Base-by-base conservation (phyloP, 345 rosid species). In the Iberis pinnata region DNA sequence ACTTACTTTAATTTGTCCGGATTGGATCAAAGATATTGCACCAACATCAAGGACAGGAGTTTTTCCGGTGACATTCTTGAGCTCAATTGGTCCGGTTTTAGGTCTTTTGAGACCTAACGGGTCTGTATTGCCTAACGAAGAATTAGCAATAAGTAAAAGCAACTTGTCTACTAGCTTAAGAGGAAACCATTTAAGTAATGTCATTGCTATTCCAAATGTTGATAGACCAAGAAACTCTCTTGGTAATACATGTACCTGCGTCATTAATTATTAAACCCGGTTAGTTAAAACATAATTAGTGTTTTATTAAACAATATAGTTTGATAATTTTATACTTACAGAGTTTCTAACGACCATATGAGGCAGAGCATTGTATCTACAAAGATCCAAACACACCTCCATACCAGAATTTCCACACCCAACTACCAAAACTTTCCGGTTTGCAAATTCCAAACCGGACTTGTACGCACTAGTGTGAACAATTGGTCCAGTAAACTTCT, bases 351-450 rank as follows among this genome's bases (percentile, higher is more conserved):
- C 87, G 18, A 78, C 84, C 84, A 80, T 73, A 49, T 80, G 77
- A 39, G 92, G 84, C 56, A 58, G 40, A 42, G 78, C 87, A 63
- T 73, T 72, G 69, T 76, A 18, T 38, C 78, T 69, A 57, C 84
- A 84, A 11, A 88, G 81, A 70, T 84, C 97, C 63, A 88, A 69
- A 69, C 95, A 75, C 25, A 88, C 83, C 69, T 88, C 97, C 97
- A 88, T 84, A 41, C 97, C 97, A 0, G 97, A 88, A 56, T 88
- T 88, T 0, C 97, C 97, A 67, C 95, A 82, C 5, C 97, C 95
- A 17, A 88, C 56, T 1, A 88, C 90, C 63, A 88, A 58, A 52
- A 88, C 97, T 65, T 63, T 70, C 54, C 64, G 27, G 69, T 75
- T 75, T 40, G 56, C 54, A 32, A 74, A 80, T 22, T 49, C 78